Base-by-base conservation (phyloP, 768 basidiomycete genomes). In the Phallus indusiatus region DNA sequence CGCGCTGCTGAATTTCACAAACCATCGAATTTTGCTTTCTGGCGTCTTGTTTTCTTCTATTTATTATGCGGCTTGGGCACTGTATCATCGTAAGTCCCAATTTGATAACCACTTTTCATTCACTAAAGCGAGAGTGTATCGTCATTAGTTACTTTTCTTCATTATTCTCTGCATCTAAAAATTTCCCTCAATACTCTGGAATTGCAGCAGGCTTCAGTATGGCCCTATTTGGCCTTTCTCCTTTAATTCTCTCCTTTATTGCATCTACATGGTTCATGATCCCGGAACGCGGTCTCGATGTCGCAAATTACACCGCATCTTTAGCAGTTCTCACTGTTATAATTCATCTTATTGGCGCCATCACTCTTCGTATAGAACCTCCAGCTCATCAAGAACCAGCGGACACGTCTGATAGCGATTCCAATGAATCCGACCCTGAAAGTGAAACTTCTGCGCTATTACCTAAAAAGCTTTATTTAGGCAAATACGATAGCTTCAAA, bases 221-320 rank as follows among this genome's bases (percentile, higher is more conserved):
- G 76, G 81, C 87, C 1, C 71, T 90, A 21, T 90, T 90, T 65
- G 88, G 90, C n/a, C 76, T 90, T 35, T 92, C 90, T 0, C 90
- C 90, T 0, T 73, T 90, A 20, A 81, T 88, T 63, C 76, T 90
- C 7, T 85, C 88, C 20, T 60, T 78, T 21, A 61, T 90, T 37
- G 88, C 86, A 3, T 81, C 85, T 4, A 72, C 59, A 16, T 82
- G 75, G 67, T 90, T 90, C 69, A 81, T 79, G 5, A 70, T 74
- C 42, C 63, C 70, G 12, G 67, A 70, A 52, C 22, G 78, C 12
- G 77, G 33, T 48, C 74, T 73, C 53, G 79, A 70, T 62, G 78
- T 74, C 66, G 79, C 66, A 22, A 73, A 62, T 12, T 90, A 81
- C 67, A 72, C 84, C 21, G 70, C 65, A 11, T 87, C 84, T 67